Conservation (phyloP, 2,329 filamentous ascomycete genomes). For the Cladosporium sp. region DNA sequence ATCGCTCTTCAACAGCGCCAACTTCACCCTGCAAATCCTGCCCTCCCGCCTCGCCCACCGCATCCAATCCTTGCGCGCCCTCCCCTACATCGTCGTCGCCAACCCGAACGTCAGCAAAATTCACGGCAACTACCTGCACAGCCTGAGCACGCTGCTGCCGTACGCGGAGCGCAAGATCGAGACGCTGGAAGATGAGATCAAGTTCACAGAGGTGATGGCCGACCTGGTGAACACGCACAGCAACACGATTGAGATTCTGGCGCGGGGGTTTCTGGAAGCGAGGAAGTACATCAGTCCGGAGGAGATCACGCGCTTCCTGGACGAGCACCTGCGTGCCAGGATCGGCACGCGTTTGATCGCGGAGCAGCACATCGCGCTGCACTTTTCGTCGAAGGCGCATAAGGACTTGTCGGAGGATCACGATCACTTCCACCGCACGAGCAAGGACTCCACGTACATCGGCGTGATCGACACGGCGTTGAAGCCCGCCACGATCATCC, state of each 20-base stretch:
- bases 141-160: conserved; percentile 81
- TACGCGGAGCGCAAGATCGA: conserved; percentile 71
- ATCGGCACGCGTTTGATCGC: conserved; percentile 93
- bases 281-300: conserved; percentile 77
- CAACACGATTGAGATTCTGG: conserved; percentile 90
- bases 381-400: conserved; percentile 70
- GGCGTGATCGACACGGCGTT: conserved; percentile 93
- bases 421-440: conserved; percentile 34
- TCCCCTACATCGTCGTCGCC: conserved; percentile 97
- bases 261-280: conserved; percentile 88
- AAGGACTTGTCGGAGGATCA: conserved; percentile 48
- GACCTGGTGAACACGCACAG: conserved; percentile 93
- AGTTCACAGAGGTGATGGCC: conserved; percentile 87
- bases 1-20: conserved; percentile 82
- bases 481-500: conserved; percentile 74
- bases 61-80: conserved; percentile 85
- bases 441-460: conserved; percentile 65
- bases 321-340: conserved; percentile 86
- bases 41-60: conserved; percentile 90
- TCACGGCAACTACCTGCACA: conserved; percentile 94
- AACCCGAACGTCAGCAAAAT: conserved; percentile 93
- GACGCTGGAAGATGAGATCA: conserved; percentile 79
- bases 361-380: conserved; percentile 93
- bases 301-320: conserved; percentile 87
- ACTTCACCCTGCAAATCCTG: conserved; percentile 90